phyloP scores from a whole-genome alignment of 441 rosid species.

The Gossypium trilobum region DNA sequence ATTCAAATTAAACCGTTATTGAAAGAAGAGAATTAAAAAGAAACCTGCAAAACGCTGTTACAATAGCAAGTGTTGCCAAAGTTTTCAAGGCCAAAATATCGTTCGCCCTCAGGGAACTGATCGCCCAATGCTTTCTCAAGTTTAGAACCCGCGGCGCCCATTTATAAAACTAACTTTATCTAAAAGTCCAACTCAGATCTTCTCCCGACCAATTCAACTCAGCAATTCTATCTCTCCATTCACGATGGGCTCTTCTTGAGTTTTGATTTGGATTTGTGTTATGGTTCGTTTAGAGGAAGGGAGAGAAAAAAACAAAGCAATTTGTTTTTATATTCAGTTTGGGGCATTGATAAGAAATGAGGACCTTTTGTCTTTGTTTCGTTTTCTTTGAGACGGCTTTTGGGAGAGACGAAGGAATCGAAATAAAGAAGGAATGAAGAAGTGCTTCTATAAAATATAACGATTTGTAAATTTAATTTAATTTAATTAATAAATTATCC shows the following conservation, averaged over 20 bases:
- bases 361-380: too few species aligned
- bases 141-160: constrained; percentile 98
- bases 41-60: constrained; percentile 93
- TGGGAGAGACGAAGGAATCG: too few species aligned
- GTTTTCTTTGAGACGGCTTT: too few species aligned
- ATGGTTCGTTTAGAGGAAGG: not conserved
- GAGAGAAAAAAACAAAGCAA: not conserved
- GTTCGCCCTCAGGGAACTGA: constrained; percentile 98
- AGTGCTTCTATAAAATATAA: too few species aligned
- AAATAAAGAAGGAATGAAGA: too few species aligned
- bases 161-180: constrained; percentile 25
- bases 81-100: constrained; percentile 94
- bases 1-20: not conserved
- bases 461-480: too few species aligned
- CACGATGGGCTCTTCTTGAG: not conserved
- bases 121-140: constrained; percentile 99
- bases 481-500: too few species aligned
- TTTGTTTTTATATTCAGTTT: too few species aligned
- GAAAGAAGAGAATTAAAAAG: not conserved
- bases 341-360: too few species aligned
- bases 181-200: constrained; percentile 28
- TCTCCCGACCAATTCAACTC: constrained; percentile 26
- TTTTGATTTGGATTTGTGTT: not conserved
- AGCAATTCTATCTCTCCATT: constrained; percentile 13
- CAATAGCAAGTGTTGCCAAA: constrained; percentile 98